Percentiles rank a stretch among this genome's conserved stretches.
phyloP scores from a whole-genome alignment of 2,329 filamentous ascomycete species.

The Fusarium miscanthi region DNA sequence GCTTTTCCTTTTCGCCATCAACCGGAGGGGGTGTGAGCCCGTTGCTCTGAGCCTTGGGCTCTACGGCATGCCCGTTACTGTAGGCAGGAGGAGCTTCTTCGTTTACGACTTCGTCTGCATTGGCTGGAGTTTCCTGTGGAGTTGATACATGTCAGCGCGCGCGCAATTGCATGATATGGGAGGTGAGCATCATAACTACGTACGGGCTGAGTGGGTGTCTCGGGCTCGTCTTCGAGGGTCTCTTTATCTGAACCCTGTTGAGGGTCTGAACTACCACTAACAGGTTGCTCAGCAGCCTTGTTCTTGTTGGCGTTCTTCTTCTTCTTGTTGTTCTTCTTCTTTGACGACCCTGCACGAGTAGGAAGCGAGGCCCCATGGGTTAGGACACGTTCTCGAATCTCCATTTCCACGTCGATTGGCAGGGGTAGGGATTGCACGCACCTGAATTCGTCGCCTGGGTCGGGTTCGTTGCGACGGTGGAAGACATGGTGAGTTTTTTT shows the following conservation, averaged over 20 bases:
- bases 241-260: conserved; percentile 54
- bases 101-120: conserved; percentile 34
- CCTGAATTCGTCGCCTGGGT: conserved; percentile 52
- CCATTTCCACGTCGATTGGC: conserved; percentile 37
- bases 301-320: conserved; percentile 66
- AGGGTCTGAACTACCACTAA: conserved; percentile 49
- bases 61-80: conserved; percentile 56
- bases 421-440: conserved; percentile 46
- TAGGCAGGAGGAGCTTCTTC: conserved; percentile 39
- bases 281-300: conserved; percentile 54
- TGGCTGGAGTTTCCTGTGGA: conserved; percentile 44
- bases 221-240: conserved; percentile 58
- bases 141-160: conserved; percentile 40
- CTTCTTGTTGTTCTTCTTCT: conserved; percentile 70
- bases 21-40: conserved; percentile 47
- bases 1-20: conserved; percentile 39
- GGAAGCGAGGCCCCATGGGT: conserved; percentile 41
- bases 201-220: conserved; percentile 52
- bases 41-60: conserved; percentile 54
- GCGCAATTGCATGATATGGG: conserved; percentile 23
- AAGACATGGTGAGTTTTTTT: conserved; percentile 53
- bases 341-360: conserved; percentile 52
- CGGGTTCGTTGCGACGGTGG: conserved; percentile 51
- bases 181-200: conserved; percentile 34
- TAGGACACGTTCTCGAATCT: conserved; percentile 48